Conservation (phyloP, 306 rosid genomes). For the Malus orientalis region DNA sequence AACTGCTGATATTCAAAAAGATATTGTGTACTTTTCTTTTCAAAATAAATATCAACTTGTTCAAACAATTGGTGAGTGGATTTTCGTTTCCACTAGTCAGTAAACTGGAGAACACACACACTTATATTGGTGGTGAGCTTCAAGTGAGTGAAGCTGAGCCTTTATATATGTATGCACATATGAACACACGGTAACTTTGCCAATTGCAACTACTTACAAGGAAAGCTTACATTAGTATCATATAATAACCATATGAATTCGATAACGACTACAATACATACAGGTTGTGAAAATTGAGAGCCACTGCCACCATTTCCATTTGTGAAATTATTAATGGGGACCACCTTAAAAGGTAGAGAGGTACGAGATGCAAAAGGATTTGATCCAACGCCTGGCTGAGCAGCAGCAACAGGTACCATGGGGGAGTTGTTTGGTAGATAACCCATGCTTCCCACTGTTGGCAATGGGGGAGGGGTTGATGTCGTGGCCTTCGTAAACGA, state of each 20-base stretch:
- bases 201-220: no score
- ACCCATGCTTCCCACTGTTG: conserved; percentile 49
- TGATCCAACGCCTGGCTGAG: conserved; percentile 55
- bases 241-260: conserved; percentile 2
- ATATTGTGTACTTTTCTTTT: no score
- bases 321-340: conserved; percentile 52
- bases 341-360: conserved; percentile 52
- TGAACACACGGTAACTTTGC: not conserved
- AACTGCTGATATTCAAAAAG: not conserved
- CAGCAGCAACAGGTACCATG: conserved; percentile 34
- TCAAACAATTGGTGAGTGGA: not conserved
- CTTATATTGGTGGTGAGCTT: not conserved
- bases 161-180: not conserved
- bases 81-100: not conserved
- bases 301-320: conserved; percentile 55
- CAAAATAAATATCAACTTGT: no score
- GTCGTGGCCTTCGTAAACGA: conserved; percentile 36
- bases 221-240: not conserved
- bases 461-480: conserved; percentile 29
- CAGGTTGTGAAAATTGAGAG: conserved; percentile 70
- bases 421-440: conserved; percentile 57
- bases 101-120: not conserved
- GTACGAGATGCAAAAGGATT: conserved; percentile 41
- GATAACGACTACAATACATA: conserved; percentile 29
- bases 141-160: no score